Conservation (phyloP, 2,329 filamentous ascomycete species). For the Hypocreales sp. region DNA sequence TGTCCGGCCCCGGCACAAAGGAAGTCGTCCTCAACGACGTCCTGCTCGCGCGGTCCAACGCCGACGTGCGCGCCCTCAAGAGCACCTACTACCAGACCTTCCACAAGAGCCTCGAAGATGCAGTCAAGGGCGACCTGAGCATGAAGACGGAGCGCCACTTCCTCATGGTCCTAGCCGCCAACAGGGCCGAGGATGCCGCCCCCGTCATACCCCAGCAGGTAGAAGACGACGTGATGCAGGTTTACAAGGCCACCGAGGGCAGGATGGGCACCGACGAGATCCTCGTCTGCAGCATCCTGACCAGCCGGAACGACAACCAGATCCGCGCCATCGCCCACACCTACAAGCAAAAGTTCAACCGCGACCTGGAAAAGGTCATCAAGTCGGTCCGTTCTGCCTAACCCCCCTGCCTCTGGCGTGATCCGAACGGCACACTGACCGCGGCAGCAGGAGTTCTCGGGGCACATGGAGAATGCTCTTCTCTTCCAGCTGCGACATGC, state of each 20-base stretch:
- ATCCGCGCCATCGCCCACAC: slow-evolving; percentile 64
- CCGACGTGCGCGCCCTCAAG: slow-evolving; percentile 80
- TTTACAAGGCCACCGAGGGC: slow-evolving; percentile 66
- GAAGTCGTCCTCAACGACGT: slow-evolving; percentile 77
- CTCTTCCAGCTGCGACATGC: slow-evolving; percentile 66
- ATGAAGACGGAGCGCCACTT: slow-evolving; percentile 80
- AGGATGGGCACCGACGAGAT: slow-evolving; percentile 59
- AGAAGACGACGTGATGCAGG: slow-evolving; percentile 57
- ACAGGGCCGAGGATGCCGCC: slow-evolving; percentile 60
- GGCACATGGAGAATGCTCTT: slow-evolving; percentile 81
- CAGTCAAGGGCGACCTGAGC: slow-evolving; percentile 65
- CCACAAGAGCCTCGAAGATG: slow-evolving; percentile 49
- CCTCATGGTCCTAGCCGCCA: slow-evolving; percentile 61
- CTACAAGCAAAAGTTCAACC: slow-evolving; percentile 60
- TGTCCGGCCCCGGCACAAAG: slow-evolving; percentile 73
- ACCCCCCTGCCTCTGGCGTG: not conserved
- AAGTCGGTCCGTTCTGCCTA: slow-evolving; percentile 35
- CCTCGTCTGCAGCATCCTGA: slow-evolving; percentile 64
- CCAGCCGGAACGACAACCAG: slow-evolving; percentile 63
- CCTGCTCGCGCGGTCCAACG: slow-evolving; percentile 68
- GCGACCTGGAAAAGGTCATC: slow-evolving; percentile 56
- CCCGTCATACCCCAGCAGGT: slow-evolving; percentile 60
- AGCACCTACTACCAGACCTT: slow-evolving; percentile 55
- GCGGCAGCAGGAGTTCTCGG: slow-evolving; percentile 55
- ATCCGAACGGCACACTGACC: not conserved